These are phyloP conservation scores for Yamadazyma paraphyllophila DNA, from an alignment of 805 yeast genomes.

Conservation along the genomic window DNA sequence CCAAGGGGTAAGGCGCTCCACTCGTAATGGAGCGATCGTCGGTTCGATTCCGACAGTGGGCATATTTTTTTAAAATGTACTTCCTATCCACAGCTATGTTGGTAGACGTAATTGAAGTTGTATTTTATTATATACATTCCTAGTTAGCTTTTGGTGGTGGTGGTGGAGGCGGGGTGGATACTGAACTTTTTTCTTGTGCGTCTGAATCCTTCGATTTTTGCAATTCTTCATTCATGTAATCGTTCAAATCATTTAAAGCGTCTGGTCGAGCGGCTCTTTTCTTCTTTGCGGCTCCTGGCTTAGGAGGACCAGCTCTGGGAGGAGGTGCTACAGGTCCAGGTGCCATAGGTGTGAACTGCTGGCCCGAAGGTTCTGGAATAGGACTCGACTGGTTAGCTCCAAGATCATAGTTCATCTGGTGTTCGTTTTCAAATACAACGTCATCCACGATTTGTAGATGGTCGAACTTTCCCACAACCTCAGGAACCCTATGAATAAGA, in stretches of 20 bases:
- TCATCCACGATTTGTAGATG: slow-evolving; percentile 29
- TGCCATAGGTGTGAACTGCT: slow-evolving; percentile 8
- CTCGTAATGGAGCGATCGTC: slow-evolving; percentile 56
- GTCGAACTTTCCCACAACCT: slow-evolving; percentile 54
- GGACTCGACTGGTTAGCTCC: slow-evolving; percentile 8
- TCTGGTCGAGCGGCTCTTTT: slow-evolving; percentile 26
- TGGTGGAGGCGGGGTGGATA: slow-evolving; percentile 27
- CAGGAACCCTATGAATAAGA: slow-evolving; percentile 79
- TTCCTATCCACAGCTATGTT: neutral
- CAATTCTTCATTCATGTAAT: slow-evolving; percentile 44
- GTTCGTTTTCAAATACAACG: slow-evolving; percentile 30
- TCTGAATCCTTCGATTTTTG: slow-evolving; percentile 39
- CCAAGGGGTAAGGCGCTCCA: slow-evolving; percentile 56
- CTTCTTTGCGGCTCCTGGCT: slow-evolving; percentile 17
- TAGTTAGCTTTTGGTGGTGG: slow-evolving; percentile 26
- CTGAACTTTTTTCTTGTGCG: neutral
- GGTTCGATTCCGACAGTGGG: slow-evolving; percentile 55
- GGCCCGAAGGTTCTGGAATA: slow-evolving; percentile 3
- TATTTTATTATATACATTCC: too few species aligned
- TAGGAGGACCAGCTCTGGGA: slow-evolving; percentile 7
- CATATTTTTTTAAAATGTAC: slow-evolving; percentile 19
- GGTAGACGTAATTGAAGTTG: too few species aligned
- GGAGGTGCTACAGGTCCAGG: slow-evolving; percentile 12
- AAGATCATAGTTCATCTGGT: slow-evolving; percentile 17
- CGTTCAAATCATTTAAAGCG: slow-evolving; percentile 28